Conservation (phyloP, 2,329 filamentous ascomycete species). For the Sodiomyces alkalinus region DNA sequence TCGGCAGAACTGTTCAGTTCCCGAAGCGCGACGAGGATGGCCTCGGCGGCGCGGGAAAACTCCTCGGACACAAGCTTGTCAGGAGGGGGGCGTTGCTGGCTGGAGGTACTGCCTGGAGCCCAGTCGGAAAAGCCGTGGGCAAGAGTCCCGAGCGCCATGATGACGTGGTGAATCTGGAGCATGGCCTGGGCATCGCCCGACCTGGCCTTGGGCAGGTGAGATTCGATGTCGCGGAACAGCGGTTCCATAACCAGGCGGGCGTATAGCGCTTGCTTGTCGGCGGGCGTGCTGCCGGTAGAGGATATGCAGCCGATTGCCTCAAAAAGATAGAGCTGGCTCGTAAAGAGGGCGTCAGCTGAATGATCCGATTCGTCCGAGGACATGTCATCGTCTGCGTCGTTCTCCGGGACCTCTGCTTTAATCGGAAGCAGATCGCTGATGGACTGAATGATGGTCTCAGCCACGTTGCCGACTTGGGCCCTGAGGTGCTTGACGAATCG, state of each 20-base stretch:
- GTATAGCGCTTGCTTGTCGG: conserved; percentile 77
- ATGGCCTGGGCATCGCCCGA: conserved; percentile 66
- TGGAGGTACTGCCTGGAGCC: conserved; percentile 43
- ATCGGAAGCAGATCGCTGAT: conserved; percentile 80
- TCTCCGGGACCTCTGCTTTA: conserved; percentile 72
- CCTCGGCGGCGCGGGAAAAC: conserved; percentile 76
- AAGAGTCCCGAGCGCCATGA: conserved; percentile 87
- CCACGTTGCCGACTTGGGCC: conserved; percentile 71
- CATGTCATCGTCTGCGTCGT: conserved; percentile 76
- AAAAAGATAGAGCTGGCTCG: conserved; percentile 81
- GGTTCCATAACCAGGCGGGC: conserved; percentile 79
- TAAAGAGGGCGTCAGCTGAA: conserved; percentile 81
- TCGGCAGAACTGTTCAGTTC: conserved; percentile 69
- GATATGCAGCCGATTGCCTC: conserved; percentile 90
- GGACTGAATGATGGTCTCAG: conserved; percentile 81
- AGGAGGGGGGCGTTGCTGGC: conserved; percentile 29
- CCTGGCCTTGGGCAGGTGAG: conserved; percentile 61
- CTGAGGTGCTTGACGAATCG: conserved; percentile 82
- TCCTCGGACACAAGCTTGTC: conserved; percentile 63
- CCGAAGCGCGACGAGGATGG: conserved; percentile 75
- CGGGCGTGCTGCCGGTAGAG: conserved; percentile 60
- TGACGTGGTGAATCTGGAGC: conserved; percentile 87
- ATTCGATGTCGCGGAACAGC: conserved; percentile 78
- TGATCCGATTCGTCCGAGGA: conserved; percentile 87
- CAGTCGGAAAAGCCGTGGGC: conserved; percentile 89